Conservation (phyloP, 2,329 filamentous ascomycete genomes). For the Scedosporium aurantiacum region DNA sequence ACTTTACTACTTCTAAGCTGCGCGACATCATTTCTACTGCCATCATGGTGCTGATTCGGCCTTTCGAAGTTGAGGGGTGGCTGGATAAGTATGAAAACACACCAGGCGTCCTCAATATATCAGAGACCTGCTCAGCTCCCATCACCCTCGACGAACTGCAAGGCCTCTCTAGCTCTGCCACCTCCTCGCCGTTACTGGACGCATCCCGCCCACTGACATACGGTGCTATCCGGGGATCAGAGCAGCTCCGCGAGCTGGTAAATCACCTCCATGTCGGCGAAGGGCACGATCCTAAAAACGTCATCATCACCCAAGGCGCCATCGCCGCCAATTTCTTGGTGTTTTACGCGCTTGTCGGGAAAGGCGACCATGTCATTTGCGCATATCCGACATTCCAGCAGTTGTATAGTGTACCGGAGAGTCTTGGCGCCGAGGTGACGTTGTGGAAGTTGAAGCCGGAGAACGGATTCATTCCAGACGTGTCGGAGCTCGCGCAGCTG, state of each 20-base stretch:
- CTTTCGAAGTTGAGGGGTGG: constrained; percentile 63
- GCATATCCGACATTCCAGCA: constrained; percentile 84
- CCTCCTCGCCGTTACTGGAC: constrained; percentile 27
- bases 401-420: constrained; percentile 63
- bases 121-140: constrained; percentile 68
- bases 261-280: constrained; percentile 53
- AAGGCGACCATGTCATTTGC: constrained; percentile 74
- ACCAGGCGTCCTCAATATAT: constrained; percentile 54
- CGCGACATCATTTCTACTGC: constrained; percentile 10
- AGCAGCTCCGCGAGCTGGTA: constrained; percentile 51
- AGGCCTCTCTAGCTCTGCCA: constrained; percentile 41
- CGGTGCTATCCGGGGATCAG: constrained; percentile 59
- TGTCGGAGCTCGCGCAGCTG: constrained; percentile 53
- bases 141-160: constrained; percentile 60
- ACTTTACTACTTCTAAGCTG: constrained; percentile 1
- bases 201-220: constrained; percentile 54
- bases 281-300: constrained; percentile 44
- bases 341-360: constrained; percentile 59
- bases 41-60: constrained; percentile 13
- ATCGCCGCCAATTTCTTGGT: constrained; percentile 78
- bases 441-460: constrained; percentile 60
- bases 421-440: constrained; percentile 65
- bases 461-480: constrained; percentile 55
- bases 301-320: constrained; percentile 69
- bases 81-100: constrained; percentile 51